Evolutionary conservation across 2,329 filamentous ascomycete genomes (phyloP), one percentile per base, ranked within the genome.

Genomic region (Phoma sp.): DNA sequence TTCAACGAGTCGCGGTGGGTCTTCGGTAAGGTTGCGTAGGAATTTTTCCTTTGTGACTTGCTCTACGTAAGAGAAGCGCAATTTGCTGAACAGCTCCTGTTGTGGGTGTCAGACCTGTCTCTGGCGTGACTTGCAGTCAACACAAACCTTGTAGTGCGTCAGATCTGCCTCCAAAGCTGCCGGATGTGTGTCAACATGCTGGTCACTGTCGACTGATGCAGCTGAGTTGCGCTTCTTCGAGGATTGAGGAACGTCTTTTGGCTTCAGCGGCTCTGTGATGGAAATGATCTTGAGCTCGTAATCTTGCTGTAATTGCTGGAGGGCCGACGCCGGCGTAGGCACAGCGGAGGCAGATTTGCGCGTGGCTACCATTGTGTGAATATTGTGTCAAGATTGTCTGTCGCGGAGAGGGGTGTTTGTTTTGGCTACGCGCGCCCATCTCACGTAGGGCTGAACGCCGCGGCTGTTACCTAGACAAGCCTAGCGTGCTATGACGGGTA

Each of bases 21-120:
- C 91, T 60, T 91, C 92, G 15, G 96, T 92, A 65, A 98, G 96
- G 61, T 91, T 88, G 64, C 92, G 91, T 50, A 99, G 88, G 76
- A 97, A 98, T 71, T 96, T 96, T 75, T 99, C 95, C 78, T 98
- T 99, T 39, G 94, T 98, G 60, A 98, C 92, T 80, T 98, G 95
- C 77, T 99, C 95, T 66, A 97, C 90, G 77, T 98, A 98, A 62
- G 91, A 96, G 81, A 98, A 98, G 65, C 94, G 91, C 35, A 98
- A 84, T 78, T 99, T 98, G 37, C 92, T 89, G 77, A 98, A 99
- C 19, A 98, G 85, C 77, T 97, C 93, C 78, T 87, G 62, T n/a
- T 6, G n/a, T 31, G 17, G 2, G 19, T 9, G 36, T 69, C 27
- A 66, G 53, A 22, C n/a, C 22, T 4, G 4, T 7, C 36, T 17